Conservation (phyloP, 768 basidiomycete genomes). For the Boletus rufocinnamomeus region DNA sequence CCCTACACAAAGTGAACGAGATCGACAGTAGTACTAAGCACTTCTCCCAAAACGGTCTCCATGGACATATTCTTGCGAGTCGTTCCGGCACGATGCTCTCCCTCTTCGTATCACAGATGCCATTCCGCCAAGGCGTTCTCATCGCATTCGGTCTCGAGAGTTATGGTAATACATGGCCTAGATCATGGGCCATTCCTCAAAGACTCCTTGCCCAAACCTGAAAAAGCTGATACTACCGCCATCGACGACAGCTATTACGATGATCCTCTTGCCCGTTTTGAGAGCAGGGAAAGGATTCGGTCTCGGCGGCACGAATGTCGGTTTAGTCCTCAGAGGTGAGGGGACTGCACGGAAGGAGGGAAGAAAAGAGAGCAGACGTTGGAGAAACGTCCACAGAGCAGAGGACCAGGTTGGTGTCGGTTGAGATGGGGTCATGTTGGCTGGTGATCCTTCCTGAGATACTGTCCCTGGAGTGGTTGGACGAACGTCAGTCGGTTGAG, state of each 20-base stretch:
- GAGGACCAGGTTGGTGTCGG: neutral
- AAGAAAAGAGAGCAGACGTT: conserved; percentile 9
- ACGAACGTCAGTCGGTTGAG: neutral
- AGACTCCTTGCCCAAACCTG: conserved; percentile 81
- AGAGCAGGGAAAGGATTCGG: conserved; percentile 78
- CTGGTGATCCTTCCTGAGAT: conserved; percentile 6
- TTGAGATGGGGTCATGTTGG: neutral
- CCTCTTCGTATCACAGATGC: neutral
- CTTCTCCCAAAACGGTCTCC: no score
- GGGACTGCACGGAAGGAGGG: conserved; percentile 1
- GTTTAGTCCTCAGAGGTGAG: conserved; percentile 27
- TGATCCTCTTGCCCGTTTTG: conserved; percentile 79
- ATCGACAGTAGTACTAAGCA: neutral
- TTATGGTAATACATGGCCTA: conserved; percentile 3
- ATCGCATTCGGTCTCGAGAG: neutral
- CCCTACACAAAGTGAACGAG: neutral
- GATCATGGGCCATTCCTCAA: conserved; percentile 80
- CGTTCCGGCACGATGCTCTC: neutral
- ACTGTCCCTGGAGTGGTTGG: conserved; percentile 4
- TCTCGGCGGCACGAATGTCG: conserved; percentile 36
- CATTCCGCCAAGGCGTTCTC: neutral
- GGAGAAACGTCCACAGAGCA: conserved; percentile 1
- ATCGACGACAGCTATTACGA: conserved; percentile 88
- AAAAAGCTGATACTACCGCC: conserved; percentile 87
- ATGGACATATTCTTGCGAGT: neutral